Base-by-base conservation (phyloP, 805 yeast species). In the Starmerella scarabaei region DNA sequence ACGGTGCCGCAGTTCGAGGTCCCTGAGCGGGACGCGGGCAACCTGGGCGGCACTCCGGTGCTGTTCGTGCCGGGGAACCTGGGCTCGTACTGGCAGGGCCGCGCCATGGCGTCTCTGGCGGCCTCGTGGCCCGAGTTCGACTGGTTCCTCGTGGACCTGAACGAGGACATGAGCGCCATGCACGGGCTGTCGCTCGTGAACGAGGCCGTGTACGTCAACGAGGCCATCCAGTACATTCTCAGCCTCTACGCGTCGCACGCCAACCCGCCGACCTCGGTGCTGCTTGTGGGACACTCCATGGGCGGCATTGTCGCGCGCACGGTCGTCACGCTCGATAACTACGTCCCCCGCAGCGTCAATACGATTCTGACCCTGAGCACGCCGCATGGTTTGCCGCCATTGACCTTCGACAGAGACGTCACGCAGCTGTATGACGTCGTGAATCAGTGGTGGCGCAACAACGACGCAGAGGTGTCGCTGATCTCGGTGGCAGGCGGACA, bases 11-110 rank as follows among this genome's bases (percentile, higher is more conserved):
- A 37, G 1, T 49, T 36, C 24, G 37, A 33, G 26, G 35, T 37
- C 11, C 40, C 45, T 4, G 43, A 37, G 4, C 55, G 68, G 4
- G 49, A 42, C 19, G 45, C 33, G 19, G 9, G 4, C 11, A 37
- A 36, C 3, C 88, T 94, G 0, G 54, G 53, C 40, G 97, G 97
- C 0, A 70, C 81, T 1, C 99, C 99, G 0, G 85, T 84, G 1
- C 62, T 91, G 14, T 91, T 91, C 58, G 80, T 93, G 30, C 98
- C 98, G 1, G 99, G 99, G 0, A 91, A 93, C 56, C 98, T 98
- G 0, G 99, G 99, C 1, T 78, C 93, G 41, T 85, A 74, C 58
- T 72, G 75, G 48, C 99, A 91, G 59, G 93, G 73, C 8, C 66
- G 98, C 38, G 82, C 95, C 1, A 71, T 88, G n/a, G 97, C 96